Percentiles rank a stretch among this genome's conserved stretches.
Conservation (phyloP, 2,329 filamentous ascomycete genomes). For the Colletotrichum melonis region DNA sequence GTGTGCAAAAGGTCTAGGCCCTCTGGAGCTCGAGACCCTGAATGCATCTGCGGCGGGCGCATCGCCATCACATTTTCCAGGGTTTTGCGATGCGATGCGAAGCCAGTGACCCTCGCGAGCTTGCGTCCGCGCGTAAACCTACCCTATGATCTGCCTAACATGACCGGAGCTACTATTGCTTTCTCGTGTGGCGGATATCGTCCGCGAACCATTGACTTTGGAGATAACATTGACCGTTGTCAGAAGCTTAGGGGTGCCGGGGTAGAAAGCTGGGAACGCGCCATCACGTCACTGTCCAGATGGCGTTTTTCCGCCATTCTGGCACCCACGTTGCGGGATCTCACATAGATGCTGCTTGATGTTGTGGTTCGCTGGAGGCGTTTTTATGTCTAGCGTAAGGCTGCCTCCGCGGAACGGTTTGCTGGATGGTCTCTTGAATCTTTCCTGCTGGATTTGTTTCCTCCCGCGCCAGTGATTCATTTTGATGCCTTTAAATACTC, state of each 20-base stretch:
- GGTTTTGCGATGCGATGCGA: background rate
- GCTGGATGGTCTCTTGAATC: background rate
- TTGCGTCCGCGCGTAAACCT: background rate
- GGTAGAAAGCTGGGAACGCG: slow-evolving; percentile 3
- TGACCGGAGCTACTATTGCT: background rate
- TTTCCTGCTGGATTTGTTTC: background rate
- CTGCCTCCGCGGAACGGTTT: slow-evolving; percentile 2
- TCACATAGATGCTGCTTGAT: background rate
- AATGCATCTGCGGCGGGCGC: background rate
- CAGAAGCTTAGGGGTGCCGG: too few relatives aligned
- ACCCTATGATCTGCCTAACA: background rate
- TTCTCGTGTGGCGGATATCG: background rate
- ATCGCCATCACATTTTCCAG: background rate
- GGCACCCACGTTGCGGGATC: background rate
- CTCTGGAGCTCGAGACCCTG: background rate
- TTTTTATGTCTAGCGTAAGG: slow-evolving; percentile 1
- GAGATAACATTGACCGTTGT: background rate
- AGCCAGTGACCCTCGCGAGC: background rate
- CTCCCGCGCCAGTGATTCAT: background rate
- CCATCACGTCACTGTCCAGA: slow-evolving; percentile 22
- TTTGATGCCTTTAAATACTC: background rate
- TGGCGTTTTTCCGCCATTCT: background rate
- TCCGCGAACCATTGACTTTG: slow-evolving; percentile 2
- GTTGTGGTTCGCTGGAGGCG: background rate
- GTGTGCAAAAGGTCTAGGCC: too few relatives aligned